Evolutionary conservation across 2,329 filamentous ascomycete genomes (phyloP), one percentile per base, ranked within the genome.

Genomic region (Talaromyces rugulosus): DNA sequence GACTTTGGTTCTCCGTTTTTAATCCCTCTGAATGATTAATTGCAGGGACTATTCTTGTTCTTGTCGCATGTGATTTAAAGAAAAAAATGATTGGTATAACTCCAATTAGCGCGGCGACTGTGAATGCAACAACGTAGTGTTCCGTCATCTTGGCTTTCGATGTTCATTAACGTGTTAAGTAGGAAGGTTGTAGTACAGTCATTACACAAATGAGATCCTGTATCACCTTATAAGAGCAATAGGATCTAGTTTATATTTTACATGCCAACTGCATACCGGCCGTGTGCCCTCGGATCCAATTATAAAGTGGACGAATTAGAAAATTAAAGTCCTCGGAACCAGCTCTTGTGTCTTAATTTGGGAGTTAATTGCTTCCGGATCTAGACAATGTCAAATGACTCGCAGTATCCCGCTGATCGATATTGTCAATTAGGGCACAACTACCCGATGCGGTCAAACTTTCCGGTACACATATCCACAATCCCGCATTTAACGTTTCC

Each of bases 361-460:
- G n/a, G 44, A 47, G 12, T 12, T 9, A 47, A 47, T 27, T 4
- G 4, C 18, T 47, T 12, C 44, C 23, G 23, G 8, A 23, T 27
- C 44, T 47, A 18, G 44, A 27, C 12, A 47, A 47, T 18, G n/a
- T 47, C n/a, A 18, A 47, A 18, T 8, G n/a, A 47, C n/a, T 27
- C 23, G 44, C 8, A 14, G 23, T 47, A 27, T 47, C 44, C 18
- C 23, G 44, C 36, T n/a, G 44, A 47, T 47, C 44, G 44, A 18
- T 27, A 12, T 53, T 58, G 42, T 47, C 12, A 31, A 58, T 44
- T 36, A 56, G 33, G 50, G 0, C 47, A 28, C 12, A 65, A 62
- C 63, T 71, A 62, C 69, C 69, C 59, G 61, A 70, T 70, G 60
- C 6, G 64, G 69, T 67, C 67, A 53, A 40, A 67, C 66, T 66